Conservation (phyloP, 179 eudicot species). For the Beta macrorhiza region DNA sequence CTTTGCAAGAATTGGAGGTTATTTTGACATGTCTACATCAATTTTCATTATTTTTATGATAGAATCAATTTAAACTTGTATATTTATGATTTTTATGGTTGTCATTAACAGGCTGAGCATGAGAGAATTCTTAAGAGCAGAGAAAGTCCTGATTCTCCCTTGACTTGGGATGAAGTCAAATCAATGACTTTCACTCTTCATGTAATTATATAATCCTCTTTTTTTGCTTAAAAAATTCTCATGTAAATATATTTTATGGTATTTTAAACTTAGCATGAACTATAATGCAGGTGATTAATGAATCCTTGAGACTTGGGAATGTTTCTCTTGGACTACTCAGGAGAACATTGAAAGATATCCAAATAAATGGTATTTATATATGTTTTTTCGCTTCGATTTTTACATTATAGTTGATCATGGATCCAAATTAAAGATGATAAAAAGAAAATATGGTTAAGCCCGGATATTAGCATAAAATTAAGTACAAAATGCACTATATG, state of each 20-base stretch:
- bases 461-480: too few species aligned
- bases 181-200: slow-evolving; percentile 70
- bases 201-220: slow-evolving; percentile 29
- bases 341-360: slow-evolving; percentile 50
- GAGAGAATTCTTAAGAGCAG: slow-evolving; percentile 44
- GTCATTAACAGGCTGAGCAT: slow-evolving; percentile 59
- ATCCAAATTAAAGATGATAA: too few species aligned
- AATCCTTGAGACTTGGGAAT: slow-evolving; percentile 54
- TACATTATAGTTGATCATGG: too few species aligned
- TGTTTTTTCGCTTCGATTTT: not conserved
- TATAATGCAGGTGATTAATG: slow-evolving; percentile 50
- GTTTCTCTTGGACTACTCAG: slow-evolving; percentile 56
- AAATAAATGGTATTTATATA: slow-evolving; percentile 41
- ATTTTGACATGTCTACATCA: not conserved
- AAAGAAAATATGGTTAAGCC: too few species aligned
- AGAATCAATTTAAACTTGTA: not conserved
- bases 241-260: not conserved
- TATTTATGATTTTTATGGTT: not conserved
- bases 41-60: not conserved
- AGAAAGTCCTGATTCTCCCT: slow-evolving; percentile 36
- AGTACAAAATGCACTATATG: too few species aligned
- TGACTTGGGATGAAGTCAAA: slow-evolving; percentile 71
- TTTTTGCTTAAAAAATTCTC: too few species aligned
- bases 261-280: not conserved
- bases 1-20: slow-evolving; percentile 57